phyloP scores from a whole-genome alignment of 1,284 basidiomycete species.

The Cryptococcus depauperatus region DNA sequence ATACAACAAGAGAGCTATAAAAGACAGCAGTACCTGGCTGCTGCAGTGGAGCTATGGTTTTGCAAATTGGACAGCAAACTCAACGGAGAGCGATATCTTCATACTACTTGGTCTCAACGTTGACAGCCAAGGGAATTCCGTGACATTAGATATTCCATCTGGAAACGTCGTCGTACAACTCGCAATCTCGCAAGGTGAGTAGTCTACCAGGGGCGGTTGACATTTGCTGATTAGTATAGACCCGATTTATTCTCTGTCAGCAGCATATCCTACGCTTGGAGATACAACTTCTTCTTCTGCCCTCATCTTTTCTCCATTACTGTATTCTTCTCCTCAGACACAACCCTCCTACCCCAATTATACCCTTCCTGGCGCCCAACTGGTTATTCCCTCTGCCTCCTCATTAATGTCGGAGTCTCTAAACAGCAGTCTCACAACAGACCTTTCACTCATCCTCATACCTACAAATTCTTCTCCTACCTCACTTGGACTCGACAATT shows the following conservation, averaged over 20 bases:
- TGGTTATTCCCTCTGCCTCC: constrained; percentile 46
- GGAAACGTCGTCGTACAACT: constrained; percentile 20
- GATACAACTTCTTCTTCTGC: constrained; percentile 68
- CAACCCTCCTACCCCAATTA: constrained; percentile 69
- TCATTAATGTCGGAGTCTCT: constrained; percentile 43
- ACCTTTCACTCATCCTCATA: constrained; percentile 35
- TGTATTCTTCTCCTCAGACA: constrained; percentile 39
- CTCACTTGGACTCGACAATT: constrained; percentile 44
- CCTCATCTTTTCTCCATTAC: constrained; percentile 65
- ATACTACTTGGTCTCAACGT: constrained; percentile 46
- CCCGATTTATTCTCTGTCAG: constrained; percentile 50
- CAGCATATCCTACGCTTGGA: constrained; percentile 55
- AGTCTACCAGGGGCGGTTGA: background rate
- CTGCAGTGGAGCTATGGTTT: constrained; percentile 49
- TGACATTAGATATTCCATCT: constrained; percentile 21
- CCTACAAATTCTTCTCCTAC: constrained; percentile 51
- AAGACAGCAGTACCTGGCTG: constrained; percentile 51
- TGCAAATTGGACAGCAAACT: constrained; percentile 52
- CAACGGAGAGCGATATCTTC: constrained; percentile 32
- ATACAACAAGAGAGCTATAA: constrained; percentile 38
- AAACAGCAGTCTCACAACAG: constrained; percentile 52
- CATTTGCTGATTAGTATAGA: constrained; percentile 21
- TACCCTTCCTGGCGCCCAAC: constrained; percentile 58
- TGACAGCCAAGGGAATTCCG: constrained; percentile 41
- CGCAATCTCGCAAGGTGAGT: too few relatives aligned